phyloP scores from a whole-genome alignment of 768 basidiomycete species.

The Mycena vulgaris region DNA sequence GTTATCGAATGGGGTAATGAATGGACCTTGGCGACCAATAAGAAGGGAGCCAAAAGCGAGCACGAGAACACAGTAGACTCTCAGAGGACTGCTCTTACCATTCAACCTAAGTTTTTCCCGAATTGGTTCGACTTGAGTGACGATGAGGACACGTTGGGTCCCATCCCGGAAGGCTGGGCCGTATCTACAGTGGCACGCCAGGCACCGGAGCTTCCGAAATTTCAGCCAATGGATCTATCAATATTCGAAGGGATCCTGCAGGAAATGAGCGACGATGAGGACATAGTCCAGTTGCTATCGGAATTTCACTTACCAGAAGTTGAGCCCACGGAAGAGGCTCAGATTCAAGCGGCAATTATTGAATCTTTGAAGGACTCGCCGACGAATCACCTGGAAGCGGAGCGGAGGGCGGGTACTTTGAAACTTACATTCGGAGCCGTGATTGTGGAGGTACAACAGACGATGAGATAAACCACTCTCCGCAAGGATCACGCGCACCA shows the following conservation, averaged over 20 bases:
- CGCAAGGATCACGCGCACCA: too few relatives aligned
- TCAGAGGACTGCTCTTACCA: neutral
- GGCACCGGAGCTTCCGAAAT: neutral
- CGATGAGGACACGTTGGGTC: too few relatives aligned
- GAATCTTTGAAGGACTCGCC: conserved; percentile 7
- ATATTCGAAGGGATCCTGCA: neutral
- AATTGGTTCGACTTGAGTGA: neutral
- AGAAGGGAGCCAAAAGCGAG: neutral
- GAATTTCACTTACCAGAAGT: neutral
- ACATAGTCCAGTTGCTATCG: neutral
- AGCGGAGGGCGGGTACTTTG: conserved; percentile 18
- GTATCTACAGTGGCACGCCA: neutral
- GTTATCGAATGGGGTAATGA: too few relatives aligned
- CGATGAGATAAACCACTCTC: too few relatives aligned
- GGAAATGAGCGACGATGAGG: neutral
- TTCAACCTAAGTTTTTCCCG: conserved; percentile 3
- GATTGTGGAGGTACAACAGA: neutral
- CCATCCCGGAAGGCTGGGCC: too few relatives aligned
- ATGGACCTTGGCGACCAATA: neutral
- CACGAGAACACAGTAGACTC: neutral
- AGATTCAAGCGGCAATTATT: conserved; percentile 5
- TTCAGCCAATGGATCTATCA: neutral
- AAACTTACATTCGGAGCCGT: neutral
- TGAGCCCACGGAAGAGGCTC: neutral
- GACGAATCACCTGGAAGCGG: neutral